Evolutionary conservation across 192 early-diverging fungal species (phyloP).

Genomic region (Paraglomus occultum): DNA sequence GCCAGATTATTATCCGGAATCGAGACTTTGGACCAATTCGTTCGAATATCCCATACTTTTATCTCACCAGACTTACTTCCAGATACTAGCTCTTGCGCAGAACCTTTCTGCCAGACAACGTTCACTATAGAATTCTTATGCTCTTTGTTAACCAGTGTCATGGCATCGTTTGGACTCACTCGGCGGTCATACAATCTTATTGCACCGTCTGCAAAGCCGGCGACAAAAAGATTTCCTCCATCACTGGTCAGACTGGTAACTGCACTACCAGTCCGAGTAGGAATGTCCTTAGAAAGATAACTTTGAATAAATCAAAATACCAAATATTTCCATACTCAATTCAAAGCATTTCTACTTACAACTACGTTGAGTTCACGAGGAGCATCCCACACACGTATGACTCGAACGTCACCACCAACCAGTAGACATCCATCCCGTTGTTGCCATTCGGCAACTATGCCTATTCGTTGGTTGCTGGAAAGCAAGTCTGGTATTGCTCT

Average conservation of each 20-base stretch:
- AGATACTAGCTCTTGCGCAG: constrained; percentile 61
- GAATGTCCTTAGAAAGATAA: constrained; percentile 44
- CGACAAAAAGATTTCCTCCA: constrained; percentile 63
- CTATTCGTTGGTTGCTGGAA: constrained; percentile 53
- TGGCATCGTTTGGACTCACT: constrained; percentile 48
- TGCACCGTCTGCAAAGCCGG: constrained; percentile 71
- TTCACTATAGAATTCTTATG: constrained; percentile 61
- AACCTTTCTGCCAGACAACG: constrained; percentile 52
- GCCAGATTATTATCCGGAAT: constrained; percentile 41
- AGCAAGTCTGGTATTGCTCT: constrained; percentile 68
- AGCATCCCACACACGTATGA: constrained; percentile 81
- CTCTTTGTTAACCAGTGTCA: constrained; percentile 59
- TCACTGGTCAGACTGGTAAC: constrained; percentile 69
- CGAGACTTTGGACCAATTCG: constrained; percentile 37
- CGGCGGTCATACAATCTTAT: constrained; percentile 72
- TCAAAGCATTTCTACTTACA: constrained; percentile 40
- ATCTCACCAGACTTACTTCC: constrained; percentile 59
- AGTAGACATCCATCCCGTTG: constrained; percentile 65
- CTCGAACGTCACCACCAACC: constrained; percentile 62
- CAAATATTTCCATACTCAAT: neutral
- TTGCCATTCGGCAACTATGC: constrained; percentile 77
- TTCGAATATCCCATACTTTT: constrained; percentile 62
- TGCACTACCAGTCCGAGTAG: constrained; percentile 49
- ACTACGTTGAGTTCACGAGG: constrained; percentile 67
- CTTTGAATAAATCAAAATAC: constrained; percentile 1